These are phyloP conservation scores for Parathielavia hyrcaniae DNA, from an alignment of 495 filamentous ascomycete genomes.

Conservation along the genomic window DNA sequence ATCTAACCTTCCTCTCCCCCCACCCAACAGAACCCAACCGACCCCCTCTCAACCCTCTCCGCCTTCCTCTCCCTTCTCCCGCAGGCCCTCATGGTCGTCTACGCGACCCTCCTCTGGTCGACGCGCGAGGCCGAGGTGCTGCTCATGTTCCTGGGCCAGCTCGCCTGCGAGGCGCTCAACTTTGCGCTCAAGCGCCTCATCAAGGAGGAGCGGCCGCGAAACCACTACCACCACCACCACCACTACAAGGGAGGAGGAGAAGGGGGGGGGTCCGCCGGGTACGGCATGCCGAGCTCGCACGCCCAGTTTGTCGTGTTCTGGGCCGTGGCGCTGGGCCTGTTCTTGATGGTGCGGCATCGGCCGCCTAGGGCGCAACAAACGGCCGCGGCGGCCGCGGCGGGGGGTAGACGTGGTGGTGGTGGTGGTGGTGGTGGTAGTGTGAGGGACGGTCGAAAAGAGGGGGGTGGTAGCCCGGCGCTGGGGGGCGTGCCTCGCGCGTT, in stretches of 20 bases:
- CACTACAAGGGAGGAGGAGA: too few species aligned
- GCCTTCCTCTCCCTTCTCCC: slow-evolving; percentile 92
- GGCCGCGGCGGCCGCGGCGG: neutral
- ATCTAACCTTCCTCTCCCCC: slow-evolving; percentile 9
- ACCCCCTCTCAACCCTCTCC: slow-evolving; percentile 76
- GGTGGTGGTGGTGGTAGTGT: neutral
- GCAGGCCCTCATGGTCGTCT: slow-evolving; percentile 81
- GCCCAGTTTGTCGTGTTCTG: slow-evolving; percentile 93
- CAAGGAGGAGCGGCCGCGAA: slow-evolving; percentile 89
- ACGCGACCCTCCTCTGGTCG: slow-evolving; percentile 81
- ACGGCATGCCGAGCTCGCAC: slow-evolving; percentile 98
- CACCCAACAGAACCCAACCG: slow-evolving; percentile 65
- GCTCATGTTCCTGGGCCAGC: slow-evolving; percentile 85
- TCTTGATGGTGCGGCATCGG: slow-evolving; percentile 70
- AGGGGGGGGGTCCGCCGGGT: slow-evolving; percentile 50
- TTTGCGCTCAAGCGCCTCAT: slow-evolving; percentile 83
- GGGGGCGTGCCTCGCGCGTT: slow-evolving; percentile 10
- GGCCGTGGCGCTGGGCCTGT: slow-evolving; percentile 71
- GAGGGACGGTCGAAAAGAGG: neutral
- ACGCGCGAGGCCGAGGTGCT: slow-evolving; percentile 85
- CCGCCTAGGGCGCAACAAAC: slow-evolving; percentile 38
- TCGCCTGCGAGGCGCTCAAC: slow-evolving; percentile 91
- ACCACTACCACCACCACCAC: too few species aligned
- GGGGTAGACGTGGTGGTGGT: neutral
- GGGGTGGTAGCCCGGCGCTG: neutral